Conservation (phyloP, 257 asterid genomes). For the Penstemon davidsonii region DNA sequence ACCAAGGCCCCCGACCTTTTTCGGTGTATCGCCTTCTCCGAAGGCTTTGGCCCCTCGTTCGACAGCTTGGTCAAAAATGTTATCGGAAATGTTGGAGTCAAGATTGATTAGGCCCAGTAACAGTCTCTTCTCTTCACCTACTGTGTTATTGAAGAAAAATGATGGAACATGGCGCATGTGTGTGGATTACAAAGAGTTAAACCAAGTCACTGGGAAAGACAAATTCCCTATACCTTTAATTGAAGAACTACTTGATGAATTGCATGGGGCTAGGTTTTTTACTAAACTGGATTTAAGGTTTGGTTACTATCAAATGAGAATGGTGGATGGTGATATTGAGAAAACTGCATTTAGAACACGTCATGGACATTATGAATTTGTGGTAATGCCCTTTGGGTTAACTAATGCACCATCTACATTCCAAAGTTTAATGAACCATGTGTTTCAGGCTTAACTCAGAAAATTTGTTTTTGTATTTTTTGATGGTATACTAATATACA, state of each 20-base stretch:
- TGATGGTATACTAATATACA: neutral
- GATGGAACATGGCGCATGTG: neutral
- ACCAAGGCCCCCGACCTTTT: too few species aligned
- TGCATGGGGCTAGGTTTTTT: too few species aligned
- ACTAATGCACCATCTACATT: too few species aligned
- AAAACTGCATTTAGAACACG: neutral
- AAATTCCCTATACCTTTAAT: neutral
- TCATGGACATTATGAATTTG: neutral
- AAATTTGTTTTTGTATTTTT: too few species aligned
- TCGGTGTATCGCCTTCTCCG: too few species aligned
- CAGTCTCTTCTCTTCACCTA: neutral
- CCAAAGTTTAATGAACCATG: too few species aligned
- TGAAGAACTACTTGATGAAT: neutral
- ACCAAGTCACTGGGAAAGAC: neutral
- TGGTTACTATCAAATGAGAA: neutral
- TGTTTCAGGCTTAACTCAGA: too few species aligned
- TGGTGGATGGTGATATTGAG: neutral
- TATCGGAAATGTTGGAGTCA: too few species aligned
- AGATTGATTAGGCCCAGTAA: neutral
- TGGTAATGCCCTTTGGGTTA: neutral
- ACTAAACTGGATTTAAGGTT: neutral
- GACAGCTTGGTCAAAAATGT: too few species aligned
- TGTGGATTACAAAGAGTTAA: neutral
- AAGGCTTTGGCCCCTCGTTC: too few species aligned
- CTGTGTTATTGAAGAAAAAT: neutral